Conservation (phyloP, 2,329 filamentous ascomycete species). For the Sporothrix inflata region DNA sequence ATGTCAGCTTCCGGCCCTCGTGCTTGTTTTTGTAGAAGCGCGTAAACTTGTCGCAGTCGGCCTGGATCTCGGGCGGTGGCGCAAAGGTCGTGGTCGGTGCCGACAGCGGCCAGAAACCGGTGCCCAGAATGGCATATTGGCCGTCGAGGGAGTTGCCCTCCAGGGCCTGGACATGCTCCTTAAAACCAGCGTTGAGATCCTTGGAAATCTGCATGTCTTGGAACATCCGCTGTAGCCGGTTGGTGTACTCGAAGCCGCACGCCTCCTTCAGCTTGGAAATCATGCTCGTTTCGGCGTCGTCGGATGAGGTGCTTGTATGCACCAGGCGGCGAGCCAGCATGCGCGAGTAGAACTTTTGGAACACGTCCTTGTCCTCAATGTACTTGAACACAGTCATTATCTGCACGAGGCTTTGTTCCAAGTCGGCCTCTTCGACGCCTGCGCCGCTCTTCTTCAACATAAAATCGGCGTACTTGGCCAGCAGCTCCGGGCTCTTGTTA, state of each 20-base stretch:
- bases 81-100: conserved; percentile 87
- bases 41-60: conserved; percentile 86
- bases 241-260: conserved; percentile 98
- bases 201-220: conserved; percentile 99
- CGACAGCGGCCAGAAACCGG: conserved; percentile 94
- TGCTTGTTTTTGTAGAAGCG: conserved; percentile 97
- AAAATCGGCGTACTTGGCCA: conserved; percentile 94
- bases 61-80: conserved; percentile 80
- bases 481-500: conserved; percentile 89
- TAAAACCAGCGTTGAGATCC: conserved; percentile 89
- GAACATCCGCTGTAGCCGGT: conserved; percentile 99
- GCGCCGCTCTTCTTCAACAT: conserved; percentile 91
- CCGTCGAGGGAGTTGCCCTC: conserved; percentile 80
- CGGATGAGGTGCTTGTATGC: conserved; percentile 91
- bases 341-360: conserved; percentile 98
- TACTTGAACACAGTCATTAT: conserved; percentile 99
- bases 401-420: conserved; percentile 84
- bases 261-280: conserved; percentile 99
- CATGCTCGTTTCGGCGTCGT: conserved; percentile 98
- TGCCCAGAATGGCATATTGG: conserved; percentile 89
- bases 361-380: conserved; percentile 99
- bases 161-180: conserved; percentile 69
- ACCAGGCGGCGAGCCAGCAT: conserved; percentile 95
- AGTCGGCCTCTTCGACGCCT: conserved; percentile 88
- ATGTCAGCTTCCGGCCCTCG: conserved; percentile 92